Conservation (phyloP, 306 rosid genomes). For the Pterocarpus macrocarpus region DNA sequence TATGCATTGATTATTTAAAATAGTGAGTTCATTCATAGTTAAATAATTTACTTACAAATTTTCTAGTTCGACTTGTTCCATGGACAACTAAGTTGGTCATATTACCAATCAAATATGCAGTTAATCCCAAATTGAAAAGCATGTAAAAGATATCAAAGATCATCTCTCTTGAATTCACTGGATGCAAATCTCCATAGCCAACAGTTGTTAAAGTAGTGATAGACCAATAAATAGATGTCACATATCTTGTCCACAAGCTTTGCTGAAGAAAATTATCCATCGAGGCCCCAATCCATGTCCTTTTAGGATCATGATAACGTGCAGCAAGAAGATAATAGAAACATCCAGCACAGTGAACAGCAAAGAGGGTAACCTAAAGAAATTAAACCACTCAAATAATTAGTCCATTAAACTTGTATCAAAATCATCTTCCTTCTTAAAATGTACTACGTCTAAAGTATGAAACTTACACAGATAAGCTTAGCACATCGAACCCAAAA, state of each 20-base stretch:
- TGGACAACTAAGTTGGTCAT: conserved; percentile 98
- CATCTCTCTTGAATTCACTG: conserved; percentile 90
- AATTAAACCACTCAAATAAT: conserved; percentile 7
- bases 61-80: conserved; percentile 87
- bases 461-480: conserved; percentile 79
- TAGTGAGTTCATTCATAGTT: neutral
- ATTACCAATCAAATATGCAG: conserved; percentile 94
- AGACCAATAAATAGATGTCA: conserved; percentile 89
- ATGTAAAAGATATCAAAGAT: conserved; percentile 82
- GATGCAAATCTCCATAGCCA: conserved; percentile 94
- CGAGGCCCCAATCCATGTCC: conserved; percentile 78
- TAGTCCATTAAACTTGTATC: neutral
- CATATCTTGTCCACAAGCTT: conserved; percentile 78
- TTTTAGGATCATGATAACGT: conserved; percentile 67
- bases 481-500: conserved; percentile 94
- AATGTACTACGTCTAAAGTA: neutral
- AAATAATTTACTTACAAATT: conserved; percentile 71
- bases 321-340: conserved; percentile 92
- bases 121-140: conserved; percentile 92
- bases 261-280: conserved; percentile 59
- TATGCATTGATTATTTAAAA: neutral
- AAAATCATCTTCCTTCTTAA: neutral
- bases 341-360: conserved; percentile 88
- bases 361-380: conserved; percentile 89
- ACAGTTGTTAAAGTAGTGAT: conserved; percentile 92